phyloP scores from a whole-genome alignment of 2,329 filamentous ascomycete species.

The Coniochaeta ligniaria region DNA sequence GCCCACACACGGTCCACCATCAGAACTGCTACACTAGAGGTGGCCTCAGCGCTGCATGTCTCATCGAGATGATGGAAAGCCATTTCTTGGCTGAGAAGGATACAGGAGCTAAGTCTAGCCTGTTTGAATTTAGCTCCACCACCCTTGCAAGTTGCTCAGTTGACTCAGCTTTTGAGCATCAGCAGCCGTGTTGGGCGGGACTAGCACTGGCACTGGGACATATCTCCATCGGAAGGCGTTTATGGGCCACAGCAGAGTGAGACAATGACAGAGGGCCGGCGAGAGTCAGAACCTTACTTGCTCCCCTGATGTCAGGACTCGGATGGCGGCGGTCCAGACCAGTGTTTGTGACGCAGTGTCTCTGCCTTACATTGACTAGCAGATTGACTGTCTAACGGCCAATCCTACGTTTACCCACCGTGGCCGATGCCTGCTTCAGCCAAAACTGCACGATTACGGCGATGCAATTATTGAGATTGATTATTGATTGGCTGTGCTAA shows the following conservation, averaged over 20 bases:
- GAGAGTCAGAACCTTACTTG: too few species aligned
- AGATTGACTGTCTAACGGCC: background rate
- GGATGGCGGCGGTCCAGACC: background rate
- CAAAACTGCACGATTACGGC: background rate
- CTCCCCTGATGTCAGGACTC: too few species aligned
- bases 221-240: background rate
- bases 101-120: background rate
- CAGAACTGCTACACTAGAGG: background rate
- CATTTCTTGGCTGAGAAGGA: background rate
- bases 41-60: slow-evolving; percentile 1
- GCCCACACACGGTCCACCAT: background rate
- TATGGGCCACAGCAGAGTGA: background rate
- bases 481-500: background rate
- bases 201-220: too few species aligned
- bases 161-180: background rate
- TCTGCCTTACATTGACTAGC: background rate
- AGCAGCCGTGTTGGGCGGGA: too few species aligned
- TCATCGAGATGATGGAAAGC: background rate
- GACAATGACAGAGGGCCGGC: background rate
- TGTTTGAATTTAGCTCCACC: background rate
- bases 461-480: background rate
- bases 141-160: background rate
- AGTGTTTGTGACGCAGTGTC: background rate
- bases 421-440: background rate
- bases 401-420: background rate